Base-by-base conservation (phyloP, 495 filamentous ascomycete genomes). In the Talaromyces proteolyticus region DNA sequence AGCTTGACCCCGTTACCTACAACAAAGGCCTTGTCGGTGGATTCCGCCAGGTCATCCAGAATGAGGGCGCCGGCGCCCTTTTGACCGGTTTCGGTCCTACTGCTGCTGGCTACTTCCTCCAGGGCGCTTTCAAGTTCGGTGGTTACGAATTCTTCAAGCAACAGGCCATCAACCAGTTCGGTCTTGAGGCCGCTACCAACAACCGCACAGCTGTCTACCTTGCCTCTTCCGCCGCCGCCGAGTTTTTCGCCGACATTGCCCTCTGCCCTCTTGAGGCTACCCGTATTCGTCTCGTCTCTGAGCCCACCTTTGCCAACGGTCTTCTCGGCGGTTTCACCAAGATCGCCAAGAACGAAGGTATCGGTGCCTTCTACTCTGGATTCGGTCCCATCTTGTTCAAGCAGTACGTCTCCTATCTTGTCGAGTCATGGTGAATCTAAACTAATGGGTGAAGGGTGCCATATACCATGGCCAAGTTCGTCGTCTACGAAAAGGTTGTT, bases 391-490 rank as follows among this genome's bases (percentile, higher is more conserved):
- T 95, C 59, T 76, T 92, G 61, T 91, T 95, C 81, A 95, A 95
- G 80, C 89, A 95, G 90, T 94, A 82, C 70, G 89, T 82, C 44
- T 42, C 37, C 52, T 50, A 38, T 8, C 1, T 17, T 49, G n/a
- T n/a, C 26, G 19, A 34, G 38, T 22, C n/a, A 17, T 38, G 16
- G 8, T 8, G 14, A n/a, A n/a, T n/a, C n/a, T 12, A 29, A 10
- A 11, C 6, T 19, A 47, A 18, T 36, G n/a, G 14, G 17, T 26
- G 24, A 58, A 95, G 89, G 81, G 87, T 98, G 69, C 93, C 93
- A 53, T 98, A 98, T 79, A 98, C 93, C 69, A 96, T 98, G 93
- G 79, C 94, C 79, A 98, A 98, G 80, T 98, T 98, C 81, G 93
- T 96, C 72, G 93, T 96, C 59, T 96, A 86, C 84, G 93, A 98